These are phyloP conservation scores for Carex myosuroides DNA, from an alignment of 176 grass and related monocot genomes.

Conservation along the genomic window DNA sequence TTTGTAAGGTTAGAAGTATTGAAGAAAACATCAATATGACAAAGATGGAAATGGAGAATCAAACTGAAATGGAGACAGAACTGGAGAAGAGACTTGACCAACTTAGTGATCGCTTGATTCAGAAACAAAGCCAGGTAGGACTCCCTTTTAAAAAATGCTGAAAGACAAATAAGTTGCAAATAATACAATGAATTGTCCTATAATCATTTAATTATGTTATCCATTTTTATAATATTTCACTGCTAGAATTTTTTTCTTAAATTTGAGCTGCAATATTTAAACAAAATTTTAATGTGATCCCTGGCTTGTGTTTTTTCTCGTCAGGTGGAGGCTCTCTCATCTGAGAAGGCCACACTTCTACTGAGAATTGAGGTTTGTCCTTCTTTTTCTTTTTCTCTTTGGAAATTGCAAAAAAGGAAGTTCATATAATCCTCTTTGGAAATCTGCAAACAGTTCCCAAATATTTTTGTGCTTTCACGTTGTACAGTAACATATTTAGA, in stretches of 20 bases:
- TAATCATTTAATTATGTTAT: background rate
- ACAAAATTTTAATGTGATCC: background rate
- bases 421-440: background rate
- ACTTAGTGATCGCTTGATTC: constrained; percentile 94
- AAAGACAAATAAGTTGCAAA: background rate
- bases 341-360: constrained; percentile 70
- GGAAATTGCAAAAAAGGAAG: background rate
- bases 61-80: constrained; percentile 78
- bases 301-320: background rate
- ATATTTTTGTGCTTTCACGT: background rate
- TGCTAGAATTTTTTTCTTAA: background rate
- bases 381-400: background rate
- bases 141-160: background rate
- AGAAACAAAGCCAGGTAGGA: constrained; percentile 88
- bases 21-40: constrained; percentile 77
- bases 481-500: background rate
- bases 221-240: background rate
- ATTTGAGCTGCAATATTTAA: background rate
- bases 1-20: constrained; percentile 61
- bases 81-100: constrained; percentile 92
- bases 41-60: constrained; percentile 66
- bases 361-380: constrained; percentile 63
- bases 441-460: background rate
- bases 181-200: constrained; percentile 9
- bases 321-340: constrained; percentile 80